Evolutionary conservation across 352 stramenopile species (phyloP), one percentile per base, ranked within the genome.

Genomic region (Phytophthora agathidicida): DNA sequence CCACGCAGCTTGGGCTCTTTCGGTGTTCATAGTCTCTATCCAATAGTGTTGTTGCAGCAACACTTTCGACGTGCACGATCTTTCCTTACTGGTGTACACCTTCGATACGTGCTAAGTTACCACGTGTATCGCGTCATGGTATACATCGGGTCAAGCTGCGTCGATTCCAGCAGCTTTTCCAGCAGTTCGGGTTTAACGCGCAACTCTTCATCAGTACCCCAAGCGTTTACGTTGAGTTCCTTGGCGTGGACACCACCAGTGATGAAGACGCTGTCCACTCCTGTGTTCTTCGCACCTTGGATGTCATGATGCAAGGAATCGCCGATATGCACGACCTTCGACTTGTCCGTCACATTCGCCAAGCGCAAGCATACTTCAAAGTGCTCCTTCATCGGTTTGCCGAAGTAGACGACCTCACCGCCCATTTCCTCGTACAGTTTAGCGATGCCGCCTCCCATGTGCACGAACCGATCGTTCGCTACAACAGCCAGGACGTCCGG

Each of bases 401-500:
- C 90, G 73, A 96, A 97, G 46, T 83, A 84, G 19, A 81, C 44
- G 23, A 90, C 82, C 16, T 64, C 39, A 4, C 90, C 90, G 27
- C 88, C 84, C 48, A 93, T 76, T 46, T 73, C 57, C 61, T 89
- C 75, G 56, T 97, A 97, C 45, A 73, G 49, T 39, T 91, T 71
- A 6, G 87, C 86, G 65, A 97, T 96, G 46, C 85, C 93, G 42
- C 70, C 76, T 64, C 87, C 87, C 54, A 71, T 65, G 56, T 86
- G 75, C 41, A 80, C 77, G 26, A 84, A 80, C 11, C 64, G 58
- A 33, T 85, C 80, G 55, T 86, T 81, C 1, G 73, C 70, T 31
- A 87, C 61, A 39, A 89, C 74, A 7, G 86, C 77, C 32, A 96
- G 65, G 37, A 94, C 84, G 65, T 97, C 90, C 23, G 90, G 90